Conservation (phyloP, 345 rosid species). For the Hirschfeldia incana region DNA sequence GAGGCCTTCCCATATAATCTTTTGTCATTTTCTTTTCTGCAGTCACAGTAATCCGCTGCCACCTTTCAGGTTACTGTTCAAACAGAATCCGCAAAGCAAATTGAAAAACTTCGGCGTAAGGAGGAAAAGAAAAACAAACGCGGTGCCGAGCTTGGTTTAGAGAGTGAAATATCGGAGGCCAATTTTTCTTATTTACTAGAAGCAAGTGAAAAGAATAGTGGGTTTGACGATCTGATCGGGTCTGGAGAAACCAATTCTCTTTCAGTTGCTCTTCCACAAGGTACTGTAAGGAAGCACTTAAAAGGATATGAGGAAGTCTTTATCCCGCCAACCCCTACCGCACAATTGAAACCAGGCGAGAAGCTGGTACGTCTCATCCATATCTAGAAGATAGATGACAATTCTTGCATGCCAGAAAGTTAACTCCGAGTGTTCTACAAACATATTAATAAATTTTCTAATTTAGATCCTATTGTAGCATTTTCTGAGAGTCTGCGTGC, state of each 20-base stretch:
- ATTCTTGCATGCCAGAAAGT: conserved; percentile 2
- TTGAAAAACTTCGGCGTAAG: conserved; percentile 94
- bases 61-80: conserved; percentile 84
- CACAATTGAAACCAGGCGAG: conserved; percentile 90
- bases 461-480: not conserved
- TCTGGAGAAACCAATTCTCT: conserved; percentile 61
- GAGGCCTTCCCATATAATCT: conserved; percentile 19
- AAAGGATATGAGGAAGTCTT: conserved; percentile 94
- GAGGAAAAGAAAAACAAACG: conserved; percentile 88
- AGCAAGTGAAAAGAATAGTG: conserved; percentile 80
- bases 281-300: conserved; percentile 76
- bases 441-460: not conserved
- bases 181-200: conserved; percentile 87
- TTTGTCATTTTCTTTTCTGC: conserved; percentile 9
- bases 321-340: conserved; percentile 90
- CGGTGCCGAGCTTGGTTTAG: conserved; percentile 67
- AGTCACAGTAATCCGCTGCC: conserved; percentile 11
- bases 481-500: conserved; percentile 29
- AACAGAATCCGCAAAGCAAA: conserved; percentile 83
- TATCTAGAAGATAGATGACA: conserved; percentile 11
- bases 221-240: conserved; percentile 68
- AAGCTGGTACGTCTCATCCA: conserved; percentile 66
- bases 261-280: conserved; percentile 85
- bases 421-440: conserved; percentile 18
- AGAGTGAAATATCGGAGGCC: conserved; percentile 58